A percentile compares a stretch with the other conserved stretches of the same genome.
phyloP scores from a whole-genome alignment of 441 rosid genomes.

The Gossypium davidsonii region DNA sequence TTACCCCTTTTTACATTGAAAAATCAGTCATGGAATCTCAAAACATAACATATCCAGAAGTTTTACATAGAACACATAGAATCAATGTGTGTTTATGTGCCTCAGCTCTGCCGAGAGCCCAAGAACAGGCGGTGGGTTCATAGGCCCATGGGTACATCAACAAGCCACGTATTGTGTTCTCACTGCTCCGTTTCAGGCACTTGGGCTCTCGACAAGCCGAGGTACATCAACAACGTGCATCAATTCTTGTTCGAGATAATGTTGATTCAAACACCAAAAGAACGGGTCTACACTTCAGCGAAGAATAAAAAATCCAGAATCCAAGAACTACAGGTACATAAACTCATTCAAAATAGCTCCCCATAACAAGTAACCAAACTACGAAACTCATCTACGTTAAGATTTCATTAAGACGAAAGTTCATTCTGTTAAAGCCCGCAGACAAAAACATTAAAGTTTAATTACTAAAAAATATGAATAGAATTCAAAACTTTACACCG shows the following conservation, averaged over 20 bases:
- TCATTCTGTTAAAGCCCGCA: not conserved
- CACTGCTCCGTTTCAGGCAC: no score
- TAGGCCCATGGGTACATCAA: no score
- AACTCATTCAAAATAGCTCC: no score
- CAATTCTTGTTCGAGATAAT: not conserved
- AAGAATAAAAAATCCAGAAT: not conserved
- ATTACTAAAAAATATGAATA: not conserved
- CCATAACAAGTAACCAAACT: no score
- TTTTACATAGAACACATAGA: not conserved
- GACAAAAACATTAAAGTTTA: not conserved
- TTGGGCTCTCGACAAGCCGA: no score
- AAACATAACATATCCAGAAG: not conserved
- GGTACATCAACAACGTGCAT: not conserved
- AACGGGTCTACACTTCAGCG: not conserved
- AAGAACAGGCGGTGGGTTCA: no score
- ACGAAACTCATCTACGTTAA: no score
- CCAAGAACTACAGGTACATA: not conserved
- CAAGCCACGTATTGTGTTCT: no score
- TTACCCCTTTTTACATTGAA: conserved; percentile 9
- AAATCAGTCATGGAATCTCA: not conserved
- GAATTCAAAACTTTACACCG: not conserved
- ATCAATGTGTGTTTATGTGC: not conserved
- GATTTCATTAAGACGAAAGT: not conserved
- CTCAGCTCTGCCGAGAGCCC: not conserved
- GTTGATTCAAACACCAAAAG: conserved; percentile 3